Base-by-base conservation (phyloP, 2,329 filamentous ascomycete genomes). In the Aspergillus caelatus region DNA sequence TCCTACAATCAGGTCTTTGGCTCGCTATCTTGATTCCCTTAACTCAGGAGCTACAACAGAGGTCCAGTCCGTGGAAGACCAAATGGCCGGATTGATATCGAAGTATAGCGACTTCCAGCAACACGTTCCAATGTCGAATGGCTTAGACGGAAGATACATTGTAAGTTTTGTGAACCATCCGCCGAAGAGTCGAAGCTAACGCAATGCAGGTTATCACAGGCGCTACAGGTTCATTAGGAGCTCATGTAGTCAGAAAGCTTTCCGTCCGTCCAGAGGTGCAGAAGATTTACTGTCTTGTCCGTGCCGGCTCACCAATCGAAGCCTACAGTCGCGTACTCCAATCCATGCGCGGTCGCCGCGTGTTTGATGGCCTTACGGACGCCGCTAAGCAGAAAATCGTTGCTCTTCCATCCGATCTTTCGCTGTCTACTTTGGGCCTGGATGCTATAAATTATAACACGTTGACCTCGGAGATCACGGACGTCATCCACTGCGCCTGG, bases 401-500 rank as follows among this genome's bases (percentile, higher is more conserved):
- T 8, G 81, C 86, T 32, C 68, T 86, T 8, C 80, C 79, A 60
- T 81, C 81, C 45, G 75, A 80, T 48, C 76, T 89, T n/a, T 78
- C 80, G 5, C 73, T 84, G 6, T 30, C 74, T 3, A 70, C 73
- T 9, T 79, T 89, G 2, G 86, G 86, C 1, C 74, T 89, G 2
- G 69, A 76, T 4, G 62, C 72, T 1, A 69, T 75, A 0, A 70
- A 75, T 8, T 85, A 85, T 69, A 62, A 74, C 2, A 63, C 72
- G 3, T 70, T 89, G 1, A 74, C 76, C 4, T 65, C 67, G 3
- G 76, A 83, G 61, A 75, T 80, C 1, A 85, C 83, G 1, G 73
- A 82, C 2, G 79, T 92, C 21, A 82, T 91, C 60, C 88, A 90
- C 71, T 80, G 87, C 9, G 87, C 87, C 23, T 90, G 88, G 88